Percentiles rank a stretch among this genome's conserved stretches.
These are phyloP conservation scores for Penicillium riverlandense DNA, from an alignment of 495 filamentous ascomycete species.

Conservation along the genomic window DNA sequence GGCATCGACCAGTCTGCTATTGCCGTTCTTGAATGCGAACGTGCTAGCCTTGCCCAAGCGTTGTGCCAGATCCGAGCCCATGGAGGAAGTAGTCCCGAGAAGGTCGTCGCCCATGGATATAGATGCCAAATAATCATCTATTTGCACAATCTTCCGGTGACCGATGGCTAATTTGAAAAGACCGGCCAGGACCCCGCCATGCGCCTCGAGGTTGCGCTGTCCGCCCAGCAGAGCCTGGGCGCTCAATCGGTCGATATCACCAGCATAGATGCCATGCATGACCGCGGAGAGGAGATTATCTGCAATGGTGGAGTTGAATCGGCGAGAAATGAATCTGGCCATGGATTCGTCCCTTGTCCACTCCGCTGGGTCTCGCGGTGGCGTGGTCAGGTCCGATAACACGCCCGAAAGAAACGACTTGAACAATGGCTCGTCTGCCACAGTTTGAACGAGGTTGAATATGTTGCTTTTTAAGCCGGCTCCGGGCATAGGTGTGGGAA, in stretches of 20 bases:
- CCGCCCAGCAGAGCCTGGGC: constrained; percentile 52
- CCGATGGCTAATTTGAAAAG: not conserved
- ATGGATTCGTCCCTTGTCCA: constrained; percentile 59
- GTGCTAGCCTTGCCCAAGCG: constrained; percentile 32
- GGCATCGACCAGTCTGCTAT: constrained; percentile 26
- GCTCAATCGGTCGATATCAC: constrained; percentile 77
- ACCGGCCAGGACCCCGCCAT: constrained; percentile 14
- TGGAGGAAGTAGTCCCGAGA: too few relatives aligned
- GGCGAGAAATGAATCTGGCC: constrained; percentile 55
- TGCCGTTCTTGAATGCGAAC: constrained; percentile 38
- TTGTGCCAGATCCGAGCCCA: too few relatives aligned
- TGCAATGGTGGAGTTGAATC: constrained; percentile 49
- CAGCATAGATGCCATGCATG: constrained; percentile 92
- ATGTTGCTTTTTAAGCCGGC: constrained; percentile 16
- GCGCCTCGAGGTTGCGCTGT: constrained; percentile 44
- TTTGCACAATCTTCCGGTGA: not conserved
- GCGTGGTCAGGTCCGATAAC: constrained; percentile 30
- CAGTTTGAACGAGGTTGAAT: constrained; percentile 11
- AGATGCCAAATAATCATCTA: constrained; percentile 26
- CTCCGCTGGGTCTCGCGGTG: constrained; percentile 12
- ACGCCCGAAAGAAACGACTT: constrained; percentile 35
- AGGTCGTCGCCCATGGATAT: too few relatives aligned
- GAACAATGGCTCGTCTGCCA: constrained; percentile 59
- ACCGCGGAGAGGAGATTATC: constrained; percentile 73
- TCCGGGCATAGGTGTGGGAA: constrained; percentile 44